Evolutionary conservation across 2,329 filamentous ascomycete genomes (phyloP).

Genomic region (Blumeria hordei): DNA sequence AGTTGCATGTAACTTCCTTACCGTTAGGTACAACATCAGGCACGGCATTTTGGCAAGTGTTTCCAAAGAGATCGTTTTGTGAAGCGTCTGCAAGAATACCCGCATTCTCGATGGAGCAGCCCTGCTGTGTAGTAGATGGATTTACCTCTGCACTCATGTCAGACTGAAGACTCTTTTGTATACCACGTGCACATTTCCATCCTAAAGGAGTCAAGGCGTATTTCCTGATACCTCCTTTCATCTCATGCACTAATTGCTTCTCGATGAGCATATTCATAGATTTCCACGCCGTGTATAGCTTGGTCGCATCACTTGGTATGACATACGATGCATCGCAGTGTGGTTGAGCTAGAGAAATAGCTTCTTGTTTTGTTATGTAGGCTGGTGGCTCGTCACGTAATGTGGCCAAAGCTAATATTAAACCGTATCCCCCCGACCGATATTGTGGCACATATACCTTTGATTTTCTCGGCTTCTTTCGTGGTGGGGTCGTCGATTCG

Average conservation of each 20-base stretch:
- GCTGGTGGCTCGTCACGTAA: conserved; percentile 27
- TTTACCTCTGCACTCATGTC: conserved; percentile 5
- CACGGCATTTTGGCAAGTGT: not conserved
- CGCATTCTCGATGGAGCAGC: not conserved
- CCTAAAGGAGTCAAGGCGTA: conserved; percentile 57
- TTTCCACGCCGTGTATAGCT: conserved; percentile 59
- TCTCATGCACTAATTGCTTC: conserved; percentile 49
- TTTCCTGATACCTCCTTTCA: conserved; percentile 38
- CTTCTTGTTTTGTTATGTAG: conserved; percentile 40
- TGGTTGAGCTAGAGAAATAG: conserved; percentile 45
- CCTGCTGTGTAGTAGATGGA: conserved; percentile 2
- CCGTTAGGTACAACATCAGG: conserved; percentile 11
- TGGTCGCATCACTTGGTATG: conserved; percentile 38
- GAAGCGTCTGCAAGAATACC: not conserved
- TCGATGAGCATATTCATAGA: conserved; percentile 54
- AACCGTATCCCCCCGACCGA: conserved; percentile 50
- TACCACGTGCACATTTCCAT: conserved; percentile 45
- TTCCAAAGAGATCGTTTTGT: not conserved
- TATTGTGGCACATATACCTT: conserved; percentile 49
- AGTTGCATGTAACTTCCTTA: conserved; percentile 5
- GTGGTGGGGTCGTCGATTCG: conserved; percentile 6
- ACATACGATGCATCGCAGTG: conserved; percentile 53
- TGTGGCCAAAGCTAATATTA: conserved; percentile 41
- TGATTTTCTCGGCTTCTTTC: conserved; percentile 32
- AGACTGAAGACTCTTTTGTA: conserved; percentile 23